These are phyloP conservation scores for Ophiocytium majus DNA, from an alignment of 352 stramenopile genomes.

Conservation along the genomic window DNA sequence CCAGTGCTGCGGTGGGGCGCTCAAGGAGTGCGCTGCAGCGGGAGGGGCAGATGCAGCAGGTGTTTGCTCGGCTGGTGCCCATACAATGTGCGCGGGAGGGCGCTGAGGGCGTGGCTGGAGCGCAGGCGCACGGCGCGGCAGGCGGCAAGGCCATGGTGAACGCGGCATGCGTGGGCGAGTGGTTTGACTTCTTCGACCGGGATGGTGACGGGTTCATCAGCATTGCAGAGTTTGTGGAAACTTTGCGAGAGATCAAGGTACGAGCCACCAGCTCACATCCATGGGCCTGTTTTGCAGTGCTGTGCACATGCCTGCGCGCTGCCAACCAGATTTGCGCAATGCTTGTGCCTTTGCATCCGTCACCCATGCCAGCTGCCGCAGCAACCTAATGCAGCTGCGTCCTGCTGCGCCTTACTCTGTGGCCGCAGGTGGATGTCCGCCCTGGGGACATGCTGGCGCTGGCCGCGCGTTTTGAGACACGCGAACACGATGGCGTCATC, in stretches of 20 bases:
- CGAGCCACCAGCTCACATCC: conserved; percentile 6
- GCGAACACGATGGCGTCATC: conserved; percentile 9
- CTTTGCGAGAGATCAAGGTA: conserved; percentile 24
- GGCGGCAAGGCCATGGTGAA: not conserved
- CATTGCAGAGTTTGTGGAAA: conserved; percentile 24
- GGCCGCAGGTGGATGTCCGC: not conserved
- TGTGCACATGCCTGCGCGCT: not conserved
- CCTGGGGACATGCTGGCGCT: conserved; percentile 22
- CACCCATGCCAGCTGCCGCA: not conserved
- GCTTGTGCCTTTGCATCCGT: not conserved
- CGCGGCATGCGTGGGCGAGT: not conserved
- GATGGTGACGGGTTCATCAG: conserved; percentile 34
- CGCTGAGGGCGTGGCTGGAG: not conserved
- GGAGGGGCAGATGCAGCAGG: too few relatives aligned
- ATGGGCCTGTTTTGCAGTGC: not conserved
- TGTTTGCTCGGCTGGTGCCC: not conserved
- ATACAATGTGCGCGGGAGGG: not conserved
- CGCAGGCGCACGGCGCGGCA: not conserved
- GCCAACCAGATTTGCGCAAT: not conserved
- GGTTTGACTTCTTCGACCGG: conserved; percentile 37
- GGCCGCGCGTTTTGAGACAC: conserved; percentile 16
- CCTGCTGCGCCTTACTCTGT: not conserved
- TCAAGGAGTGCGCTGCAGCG: too few relatives aligned
- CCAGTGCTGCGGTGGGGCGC: too few relatives aligned
- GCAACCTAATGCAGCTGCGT: not conserved